Conservation (phyloP, 75 land plant genomes). For the Cupressus sempervirens region DNA sequence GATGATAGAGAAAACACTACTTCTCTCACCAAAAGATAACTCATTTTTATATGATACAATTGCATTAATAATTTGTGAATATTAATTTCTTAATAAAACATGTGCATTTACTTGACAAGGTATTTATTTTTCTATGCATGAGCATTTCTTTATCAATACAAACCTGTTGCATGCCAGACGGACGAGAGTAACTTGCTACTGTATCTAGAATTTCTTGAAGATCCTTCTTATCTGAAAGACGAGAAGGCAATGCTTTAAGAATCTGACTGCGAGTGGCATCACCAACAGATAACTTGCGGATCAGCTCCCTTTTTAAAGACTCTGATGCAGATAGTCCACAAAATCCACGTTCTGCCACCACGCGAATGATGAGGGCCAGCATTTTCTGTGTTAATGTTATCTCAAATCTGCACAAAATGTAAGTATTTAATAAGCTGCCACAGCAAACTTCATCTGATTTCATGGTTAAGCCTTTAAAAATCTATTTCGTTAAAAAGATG, state of each 20-base stretch:
- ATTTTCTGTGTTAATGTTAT: conserved; percentile 70
- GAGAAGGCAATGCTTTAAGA: conserved; percentile 75
- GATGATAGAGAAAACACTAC: neutral
- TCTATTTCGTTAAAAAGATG: neutral
- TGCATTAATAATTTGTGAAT: neutral
- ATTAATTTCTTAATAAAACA: neutral
- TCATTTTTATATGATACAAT: neutral
- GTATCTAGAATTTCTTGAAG: conserved; percentile 63
- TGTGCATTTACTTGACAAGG: neutral
- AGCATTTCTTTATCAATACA: neutral
- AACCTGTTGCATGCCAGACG: conserved; percentile 97
- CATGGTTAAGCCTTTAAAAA: neutral
- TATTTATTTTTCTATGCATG: neutral
- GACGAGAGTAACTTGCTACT: conserved; percentile 69
- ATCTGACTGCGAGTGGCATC: conserved; percentile 95
- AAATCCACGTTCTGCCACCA: conserved; percentile 74
- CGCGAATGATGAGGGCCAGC: conserved; percentile 74
- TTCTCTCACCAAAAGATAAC: neutral
- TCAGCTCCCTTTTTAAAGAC: conserved; percentile 70
- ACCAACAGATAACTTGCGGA: conserved; percentile 67
- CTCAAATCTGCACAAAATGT: conserved; percentile 70
- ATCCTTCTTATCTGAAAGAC: conserved; percentile 64
- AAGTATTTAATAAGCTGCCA: conserved; percentile 5
- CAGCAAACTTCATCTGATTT: neutral
- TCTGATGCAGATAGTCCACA: conserved; percentile 70